Base-by-base conservation (phyloP, 345 rosid genomes). In the Populus tremula region DNA sequence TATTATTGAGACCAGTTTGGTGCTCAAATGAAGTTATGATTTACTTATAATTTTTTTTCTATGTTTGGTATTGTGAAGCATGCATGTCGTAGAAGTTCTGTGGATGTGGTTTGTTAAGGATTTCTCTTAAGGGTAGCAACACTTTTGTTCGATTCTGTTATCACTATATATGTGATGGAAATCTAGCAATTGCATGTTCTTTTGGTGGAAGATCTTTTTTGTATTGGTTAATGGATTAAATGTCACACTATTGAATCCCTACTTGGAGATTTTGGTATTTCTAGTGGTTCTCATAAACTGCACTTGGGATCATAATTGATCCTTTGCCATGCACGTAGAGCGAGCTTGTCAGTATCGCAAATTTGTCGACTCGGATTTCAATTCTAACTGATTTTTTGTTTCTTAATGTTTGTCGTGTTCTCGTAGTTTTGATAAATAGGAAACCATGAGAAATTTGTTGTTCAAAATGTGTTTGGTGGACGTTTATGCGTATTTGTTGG, bases 321-420 rank as follows among this genome's bases (percentile, higher is more conserved):
- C 53, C 35, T 43, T 38, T 47, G 62, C 43, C 47, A 33, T 41
- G 36, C 64, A 70, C 33, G 27, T 61, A 38, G 65, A 61, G 47
- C 20, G 33, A 56, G 25, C 41, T 62, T 76, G 27, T 74, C 56
- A 4, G 3, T 8, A 65, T 65, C 43, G 29, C 50, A 53, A 33
- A 35, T 82, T 72, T 82, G 78, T 78, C 54, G n/a, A 73, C 68
- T 71, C 66, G 8, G 62, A 54, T 39, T 45, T 47, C 18, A 47
- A 47, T 47, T 12, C 50, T 47, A 47, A 12, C 50, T 13, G 5
- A 13, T 47, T 47, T 47, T 47, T 47, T 47, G 50, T 13, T 14
- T 47, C 50, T 47, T 47, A 47, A 47, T 47, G 18, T 47, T 13
- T 47, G 50, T 47, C 50, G 18, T 14, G 50, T 47, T 47, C 50